phyloP scores from a whole-genome alignment of 2,329 filamentous ascomycete species.

The Cordyceps pruinosa region DNA sequence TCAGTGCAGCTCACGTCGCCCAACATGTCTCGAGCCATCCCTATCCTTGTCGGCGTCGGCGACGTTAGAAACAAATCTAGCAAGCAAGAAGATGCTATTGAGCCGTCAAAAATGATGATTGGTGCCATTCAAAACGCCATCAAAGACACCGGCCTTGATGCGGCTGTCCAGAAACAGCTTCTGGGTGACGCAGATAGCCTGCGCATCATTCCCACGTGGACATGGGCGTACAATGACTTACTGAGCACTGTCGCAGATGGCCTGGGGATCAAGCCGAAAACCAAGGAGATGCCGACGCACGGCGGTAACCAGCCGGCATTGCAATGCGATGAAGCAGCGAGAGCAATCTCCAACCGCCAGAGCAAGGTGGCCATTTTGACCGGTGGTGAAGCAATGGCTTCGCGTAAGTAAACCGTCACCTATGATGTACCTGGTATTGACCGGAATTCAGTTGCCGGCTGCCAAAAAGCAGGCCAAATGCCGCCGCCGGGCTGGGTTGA shows the following conservation, averaged over 20 bases:
- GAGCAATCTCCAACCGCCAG: conserved; percentile 46
- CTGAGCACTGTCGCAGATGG: conserved; percentile 45
- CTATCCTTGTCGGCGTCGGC: conserved; percentile 56
- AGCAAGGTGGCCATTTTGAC: conserved; percentile 51
- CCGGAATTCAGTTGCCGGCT: conserved; percentile 25
- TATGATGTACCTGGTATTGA: background rate
- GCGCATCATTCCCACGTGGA: conserved; percentile 56
- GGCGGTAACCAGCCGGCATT: conserved; percentile 57
- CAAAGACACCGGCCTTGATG: conserved; percentile 34
- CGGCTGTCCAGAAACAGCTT: conserved; percentile 23
- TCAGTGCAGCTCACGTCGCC: background rate
- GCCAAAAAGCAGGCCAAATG: conserved; percentile 24
- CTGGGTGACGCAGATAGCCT: conserved; percentile 48
- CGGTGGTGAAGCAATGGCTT: conserved; percentile 59
- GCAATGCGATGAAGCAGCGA: conserved; percentile 56
- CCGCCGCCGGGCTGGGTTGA: conserved; percentile 55
- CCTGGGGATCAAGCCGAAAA: conserved; percentile 39
- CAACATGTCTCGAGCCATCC: conserved; percentile 21
- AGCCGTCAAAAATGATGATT: conserved; percentile 53
- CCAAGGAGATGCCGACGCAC: conserved; percentile 48
- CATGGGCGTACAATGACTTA: conserved; percentile 57
- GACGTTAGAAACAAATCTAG: conserved; percentile 54
- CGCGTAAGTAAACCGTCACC: conserved; percentile 28
- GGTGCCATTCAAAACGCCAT: conserved; percentile 47
- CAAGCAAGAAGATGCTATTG: conserved; percentile 39